Evolutionary conservation across 2,329 filamentous ascomycete genomes (phyloP).

Genomic region (Aureobasidium sp.): DNA sequence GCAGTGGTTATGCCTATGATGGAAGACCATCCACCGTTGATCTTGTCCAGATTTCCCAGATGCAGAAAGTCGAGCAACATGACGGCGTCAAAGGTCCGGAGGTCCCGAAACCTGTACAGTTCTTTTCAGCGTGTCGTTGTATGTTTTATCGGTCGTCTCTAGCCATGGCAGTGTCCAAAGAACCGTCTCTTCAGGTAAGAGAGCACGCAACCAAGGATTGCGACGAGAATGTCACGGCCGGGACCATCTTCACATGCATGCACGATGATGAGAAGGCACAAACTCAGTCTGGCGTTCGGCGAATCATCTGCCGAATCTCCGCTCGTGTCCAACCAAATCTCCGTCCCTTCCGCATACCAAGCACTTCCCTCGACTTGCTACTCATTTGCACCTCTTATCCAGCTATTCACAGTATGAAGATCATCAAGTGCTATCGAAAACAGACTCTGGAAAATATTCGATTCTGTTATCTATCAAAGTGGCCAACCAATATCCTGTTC

Average conservation of each 20-base stretch:
- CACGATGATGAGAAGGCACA: constrained; percentile 11
- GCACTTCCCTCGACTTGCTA: background rate
- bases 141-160: background rate
- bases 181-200: background rate
- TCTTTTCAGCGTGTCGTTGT: background rate
- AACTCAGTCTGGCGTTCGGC: background rate
- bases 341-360: background rate
- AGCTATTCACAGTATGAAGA: background rate
- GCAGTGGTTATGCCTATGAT: constrained; percentile 91
- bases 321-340: constrained; percentile 1
- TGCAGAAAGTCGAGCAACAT: constrained; percentile 5
- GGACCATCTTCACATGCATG: constrained; percentile 5
- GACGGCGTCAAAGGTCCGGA: background rate
- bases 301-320: background rate
- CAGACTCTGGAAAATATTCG: background rate
- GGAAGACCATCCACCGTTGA: constrained; percentile 62
- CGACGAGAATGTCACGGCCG: background rate
- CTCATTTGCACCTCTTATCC: background rate
- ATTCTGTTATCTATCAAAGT: constrained; percentile 1
- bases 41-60: background rate
- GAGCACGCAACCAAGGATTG: background rate
- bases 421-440: background rate
- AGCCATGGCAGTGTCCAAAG: background rate
- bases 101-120: background rate
- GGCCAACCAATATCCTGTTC: background rate